Conservation (phyloP, 208 protist species). For the Leishmania amazonensis region DNA sequence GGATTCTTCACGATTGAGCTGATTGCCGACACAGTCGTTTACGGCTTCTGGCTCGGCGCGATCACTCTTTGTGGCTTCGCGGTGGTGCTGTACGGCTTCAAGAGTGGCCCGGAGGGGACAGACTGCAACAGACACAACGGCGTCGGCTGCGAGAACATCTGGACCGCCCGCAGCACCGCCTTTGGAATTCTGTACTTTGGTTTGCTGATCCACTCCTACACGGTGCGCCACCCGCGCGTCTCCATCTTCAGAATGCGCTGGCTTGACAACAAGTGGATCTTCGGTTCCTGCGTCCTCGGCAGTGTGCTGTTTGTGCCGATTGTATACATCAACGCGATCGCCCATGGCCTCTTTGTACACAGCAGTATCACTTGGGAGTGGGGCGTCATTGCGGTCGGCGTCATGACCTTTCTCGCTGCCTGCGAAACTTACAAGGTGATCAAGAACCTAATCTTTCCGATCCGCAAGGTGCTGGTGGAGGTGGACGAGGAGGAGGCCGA, state of each 20-base stretch:
- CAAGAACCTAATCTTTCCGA: slow-evolving; percentile 85
- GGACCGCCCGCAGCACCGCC: slow-evolving; percentile 75
- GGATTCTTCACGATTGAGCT: slow-evolving; percentile 88
- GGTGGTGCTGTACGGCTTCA: slow-evolving; percentile 69
- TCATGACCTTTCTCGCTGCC: slow-evolving; percentile 55
- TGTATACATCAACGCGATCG: slow-evolving; percentile 76
- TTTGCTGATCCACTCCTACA: slow-evolving; percentile 91
- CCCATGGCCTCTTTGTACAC: slow-evolving; percentile 75
- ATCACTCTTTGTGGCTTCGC: slow-evolving; percentile 67
- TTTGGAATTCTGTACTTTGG: slow-evolving; percentile 89
- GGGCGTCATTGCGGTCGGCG: slow-evolving; percentile 59
- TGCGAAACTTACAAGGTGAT: slow-evolving; percentile 87
- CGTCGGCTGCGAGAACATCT: slow-evolving; percentile 61
- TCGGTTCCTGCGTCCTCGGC: slow-evolving; percentile 55
- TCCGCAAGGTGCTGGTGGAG: slow-evolving; percentile 37
- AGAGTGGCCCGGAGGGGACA: slow-evolving; percentile 46
- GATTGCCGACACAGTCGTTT: slow-evolving; percentile 78
- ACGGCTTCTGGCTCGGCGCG: slow-evolving; percentile 82
- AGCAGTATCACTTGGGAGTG: slow-evolving; percentile 88
- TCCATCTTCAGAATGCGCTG: slow-evolving; percentile 86
- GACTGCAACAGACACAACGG: slow-evolving; percentile 68
- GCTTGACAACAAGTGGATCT: slow-evolving; percentile 89
- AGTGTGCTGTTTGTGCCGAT: slow-evolving; percentile 72
- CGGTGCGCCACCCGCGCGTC: slow-evolving; percentile 73
- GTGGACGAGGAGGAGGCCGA: slow-evolving; percentile 37